A percentile compares a stretch with the other conserved stretches of the same genome.
phyloP scores from a whole-genome alignment of 1,284 basidiomycete species.

The Cryptococcus jaspeensis region DNA sequence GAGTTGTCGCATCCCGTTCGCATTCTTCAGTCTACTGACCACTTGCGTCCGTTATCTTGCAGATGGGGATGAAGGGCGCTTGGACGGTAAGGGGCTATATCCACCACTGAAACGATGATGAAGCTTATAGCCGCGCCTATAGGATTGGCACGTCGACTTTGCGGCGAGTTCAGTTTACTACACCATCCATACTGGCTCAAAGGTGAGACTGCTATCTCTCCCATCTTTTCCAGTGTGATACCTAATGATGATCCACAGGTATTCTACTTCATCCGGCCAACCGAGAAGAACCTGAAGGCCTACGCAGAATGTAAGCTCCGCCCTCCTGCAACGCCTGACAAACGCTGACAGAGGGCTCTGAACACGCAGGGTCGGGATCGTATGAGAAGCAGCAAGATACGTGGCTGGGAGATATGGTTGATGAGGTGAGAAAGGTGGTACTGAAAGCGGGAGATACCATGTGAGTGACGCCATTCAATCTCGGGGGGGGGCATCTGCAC shows the following conservation, averaged over 20 bases:
- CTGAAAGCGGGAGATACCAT: constrained; percentile 85
- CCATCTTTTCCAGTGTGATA: not conserved
- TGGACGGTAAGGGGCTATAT: constrained; percentile 70
- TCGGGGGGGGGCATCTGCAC: too few relatives aligned
- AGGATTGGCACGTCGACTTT: constrained; percentile 98
- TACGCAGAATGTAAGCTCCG: constrained; percentile 49
- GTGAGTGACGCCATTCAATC: constrained; percentile 50
- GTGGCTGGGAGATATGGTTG: constrained; percentile 80
- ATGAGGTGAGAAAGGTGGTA: constrained; percentile 82
- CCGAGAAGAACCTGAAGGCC: constrained; percentile 79
- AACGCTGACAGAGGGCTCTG: not conserved
- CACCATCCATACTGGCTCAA: constrained; percentile 76
- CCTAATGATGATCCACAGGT: constrained; percentile 55
- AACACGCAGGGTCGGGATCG: constrained; percentile 64
- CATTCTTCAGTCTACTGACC: not conserved
- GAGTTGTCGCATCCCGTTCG: constrained; percentile 54
- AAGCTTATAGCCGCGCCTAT: not conserved
- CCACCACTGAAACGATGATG: too few relatives aligned
- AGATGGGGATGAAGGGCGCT: constrained; percentile 58
- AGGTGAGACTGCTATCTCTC: constrained; percentile 55
- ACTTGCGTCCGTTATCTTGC: constrained; percentile 42
- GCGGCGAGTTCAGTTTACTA: constrained; percentile 94
- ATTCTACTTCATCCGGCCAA: constrained; percentile 94
- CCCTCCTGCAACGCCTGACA: not conserved
- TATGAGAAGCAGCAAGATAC: constrained; percentile 74